Evolutionary conservation across 2,329 filamentous ascomycete species (phyloP).

Genomic region (Epichloe baconii): DNA sequence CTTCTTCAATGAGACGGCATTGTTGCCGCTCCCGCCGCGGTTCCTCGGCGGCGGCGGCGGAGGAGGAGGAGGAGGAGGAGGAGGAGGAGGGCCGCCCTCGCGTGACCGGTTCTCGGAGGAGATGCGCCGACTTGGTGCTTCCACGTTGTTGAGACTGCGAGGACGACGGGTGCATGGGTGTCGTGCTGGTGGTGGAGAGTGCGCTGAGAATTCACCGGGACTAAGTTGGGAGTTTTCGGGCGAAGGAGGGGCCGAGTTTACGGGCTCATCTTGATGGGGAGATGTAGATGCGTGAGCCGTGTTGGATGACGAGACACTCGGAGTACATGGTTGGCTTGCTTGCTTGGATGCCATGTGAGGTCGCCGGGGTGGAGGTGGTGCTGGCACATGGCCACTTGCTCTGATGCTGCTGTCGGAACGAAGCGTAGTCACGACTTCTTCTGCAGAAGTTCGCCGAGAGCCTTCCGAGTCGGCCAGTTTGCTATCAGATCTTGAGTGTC

Average conservation of each 20-base stretch:
- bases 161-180: conserved; percentile 30
- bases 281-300: conserved; percentile 7
- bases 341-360: conserved; percentile 26
- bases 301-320: conserved; percentile 8
- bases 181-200: too few relatives aligned
- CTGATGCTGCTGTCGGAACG: conserved; percentile 33
- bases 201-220: conserved; percentile 17
- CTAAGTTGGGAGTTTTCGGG: conserved; percentile 6
- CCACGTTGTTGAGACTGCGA: conserved; percentile 28
- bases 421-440: conserved; percentile 29
- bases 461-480: conserved; percentile 26
- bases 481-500: conserved; percentile 34
- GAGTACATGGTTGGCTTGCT: conserved; percentile 11
- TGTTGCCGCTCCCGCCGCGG: conserved; percentile 31
- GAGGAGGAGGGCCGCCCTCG: conserved; percentile 7
- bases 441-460: conserved; percentile 33
- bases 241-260: not conserved
- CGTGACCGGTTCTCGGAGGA: conserved; percentile 17
- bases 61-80: conserved; percentile 23
- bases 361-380: conserved; percentile 43
- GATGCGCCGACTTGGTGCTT: conserved; percentile 20
- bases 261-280: not conserved
- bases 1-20: conserved; percentile 23
- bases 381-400: conserved; percentile 28
- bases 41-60: conserved; percentile 36